Conservation (phyloP, 2,329 filamentous ascomycete genomes). For the Spiromastix sp. region DNA sequence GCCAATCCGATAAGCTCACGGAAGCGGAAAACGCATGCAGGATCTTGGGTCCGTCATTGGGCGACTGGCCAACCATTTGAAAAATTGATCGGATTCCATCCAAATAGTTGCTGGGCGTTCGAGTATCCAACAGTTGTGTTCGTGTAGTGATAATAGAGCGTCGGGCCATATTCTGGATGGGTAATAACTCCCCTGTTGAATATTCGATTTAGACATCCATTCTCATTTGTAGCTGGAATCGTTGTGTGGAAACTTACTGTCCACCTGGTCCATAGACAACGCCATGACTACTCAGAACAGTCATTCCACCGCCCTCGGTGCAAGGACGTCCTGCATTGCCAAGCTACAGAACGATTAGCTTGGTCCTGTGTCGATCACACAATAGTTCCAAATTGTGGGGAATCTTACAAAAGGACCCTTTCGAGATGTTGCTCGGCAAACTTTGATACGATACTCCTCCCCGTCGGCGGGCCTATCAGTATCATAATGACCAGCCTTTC, state of each 20-base stretch:
- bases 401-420: conserved; percentile 41
- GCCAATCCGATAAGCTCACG: too few relatives aligned
- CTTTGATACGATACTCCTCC: conserved; percentile 51
- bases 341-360: conserved; percentile 22
- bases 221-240: too few relatives aligned
- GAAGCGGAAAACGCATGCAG: too few relatives aligned
- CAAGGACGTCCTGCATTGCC: conserved; percentile 43
- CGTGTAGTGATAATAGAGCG: conserved; percentile 6
- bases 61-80: conserved; percentile 3
- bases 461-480: conserved; percentile 38
- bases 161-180: conserved; percentile 1
- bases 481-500: conserved; percentile 2
- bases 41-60: too few relatives aligned
- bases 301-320: conserved; percentile 47
- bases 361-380: background rate
- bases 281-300: conserved; percentile 50
- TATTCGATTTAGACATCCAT: conserved; percentile 1
- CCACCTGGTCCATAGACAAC: conserved; percentile 57
- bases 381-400: background rate
- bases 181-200: conserved; percentile 3
- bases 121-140: conserved; percentile 2
- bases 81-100: conserved; percentile 5
- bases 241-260: conserved; percentile 48
- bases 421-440: conserved; percentile 46
- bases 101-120: conserved; percentile 4